Base-by-base conservation (phyloP, 495 filamentous ascomycete species). In the Tricharina praecox region DNA sequence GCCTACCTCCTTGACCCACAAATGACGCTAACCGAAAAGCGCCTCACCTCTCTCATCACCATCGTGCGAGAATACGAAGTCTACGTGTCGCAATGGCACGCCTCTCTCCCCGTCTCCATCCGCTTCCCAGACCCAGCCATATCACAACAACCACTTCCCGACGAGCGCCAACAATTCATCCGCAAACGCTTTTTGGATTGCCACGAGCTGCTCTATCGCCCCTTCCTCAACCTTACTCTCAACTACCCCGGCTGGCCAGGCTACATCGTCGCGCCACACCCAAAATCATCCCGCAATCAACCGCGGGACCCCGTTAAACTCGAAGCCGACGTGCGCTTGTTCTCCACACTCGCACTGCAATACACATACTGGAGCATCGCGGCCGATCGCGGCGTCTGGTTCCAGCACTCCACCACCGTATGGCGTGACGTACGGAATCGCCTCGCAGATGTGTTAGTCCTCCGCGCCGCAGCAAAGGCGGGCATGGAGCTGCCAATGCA, bases 161-260 rank as follows among this genome's bases (percentile, higher is more conserved):
- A 54, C 13, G 64, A 66, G 50, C 53, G 63, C 20, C 53, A 64
- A 42, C 64, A 66, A 43, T 59, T 62, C 45, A 55, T 56, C 20
- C 61, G 63, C 25, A 62, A 66, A 28, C 55, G 64, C 40, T 66
- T 64, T 33, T 60, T 66, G 20, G 64, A 66, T 48, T 63, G 64
- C 33, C 64, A 62, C 32, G 61, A 64, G 30, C 51, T 66, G n/a
- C 57, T 66, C 13, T 66, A 63, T 23, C 57, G 64, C 2, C 63
- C 63, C 11, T 62, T 65, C 45, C 55, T 66, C 19, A 65, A 66
- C 42, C 59, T 66, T 2, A 35, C 42, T 13, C 44, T 54, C n/a
- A 53, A 53, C 33, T 32, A 47, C 28, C 48, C 39, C 2, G 19
- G 25, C 4, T 50, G 48, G 48, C 11, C 34, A 30, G 23, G 33